Percentiles rank a stretch among this genome's conserved stretches.
phyloP scores from a whole-genome alignment of 768 basidiomycete species.

The Mycena sanguinolenta region DNA sequence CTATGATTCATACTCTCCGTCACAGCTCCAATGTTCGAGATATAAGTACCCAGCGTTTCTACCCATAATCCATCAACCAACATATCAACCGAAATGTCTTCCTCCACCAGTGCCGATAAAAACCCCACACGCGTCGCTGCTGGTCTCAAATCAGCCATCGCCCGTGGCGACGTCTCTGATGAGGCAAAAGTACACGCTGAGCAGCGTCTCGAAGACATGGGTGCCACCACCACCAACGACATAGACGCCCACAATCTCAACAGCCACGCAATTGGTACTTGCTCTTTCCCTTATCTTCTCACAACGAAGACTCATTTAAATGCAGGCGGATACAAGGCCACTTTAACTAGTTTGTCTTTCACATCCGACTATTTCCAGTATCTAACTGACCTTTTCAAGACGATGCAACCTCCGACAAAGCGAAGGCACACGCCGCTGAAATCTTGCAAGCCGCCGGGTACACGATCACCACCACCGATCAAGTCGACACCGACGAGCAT shows the following conservation, averaged over 20 bases:
- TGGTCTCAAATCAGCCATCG: constrained; percentile 63
- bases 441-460: constrained; percentile 62
- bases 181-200: constrained; percentile 60
- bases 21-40: neutral
- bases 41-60: neutral
- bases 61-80: neutral
- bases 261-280: constrained; percentile 10
- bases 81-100: constrained; percentile 15
- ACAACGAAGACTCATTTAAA: neutral
- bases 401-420: constrained; percentile 58
- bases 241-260: constrained; percentile 8
- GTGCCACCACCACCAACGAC: constrained; percentile 27
- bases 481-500: constrained; percentile 50
- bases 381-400: constrained; percentile 45
- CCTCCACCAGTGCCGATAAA: too few species aligned
- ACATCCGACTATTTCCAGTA: neutral
- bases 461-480: constrained; percentile 37
- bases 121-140: constrained; percentile 59
- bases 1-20: too few species aligned
- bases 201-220: constrained; percentile 55
- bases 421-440: constrained; percentile 68
- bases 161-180: constrained; percentile 63
- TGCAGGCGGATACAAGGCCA: constrained; percentile 65
- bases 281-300: too few species aligned
- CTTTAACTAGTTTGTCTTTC: constrained; percentile 54